phyloP scores from a whole-genome alignment of 257 asterid species.

The Petunia axillaris region DNA sequence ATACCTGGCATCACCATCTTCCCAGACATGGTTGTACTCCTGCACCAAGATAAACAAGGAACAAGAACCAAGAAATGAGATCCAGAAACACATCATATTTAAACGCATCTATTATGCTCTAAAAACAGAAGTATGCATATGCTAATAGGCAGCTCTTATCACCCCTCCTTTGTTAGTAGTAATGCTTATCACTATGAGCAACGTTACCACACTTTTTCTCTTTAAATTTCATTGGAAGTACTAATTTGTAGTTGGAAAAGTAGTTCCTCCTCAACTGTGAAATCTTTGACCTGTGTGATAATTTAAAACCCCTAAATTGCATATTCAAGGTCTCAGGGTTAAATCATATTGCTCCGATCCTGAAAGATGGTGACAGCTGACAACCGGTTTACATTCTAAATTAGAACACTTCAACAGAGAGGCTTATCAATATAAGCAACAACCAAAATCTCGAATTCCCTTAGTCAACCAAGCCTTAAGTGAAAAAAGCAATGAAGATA shows the following conservation, averaged over 20 bases:
- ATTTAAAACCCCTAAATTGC: background rate
- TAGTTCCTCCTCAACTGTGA: constrained; percentile 20
- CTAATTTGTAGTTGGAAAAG: background rate
- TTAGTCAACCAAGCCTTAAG: constrained; percentile 6
- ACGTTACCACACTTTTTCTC: background rate
- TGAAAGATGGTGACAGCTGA: background rate
- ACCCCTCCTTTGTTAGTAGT: background rate
- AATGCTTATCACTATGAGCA: background rate
- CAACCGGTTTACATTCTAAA: background rate
- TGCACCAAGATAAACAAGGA: constrained; percentile 37
- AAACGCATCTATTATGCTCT: background rate
- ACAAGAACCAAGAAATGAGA: constrained; percentile 20
- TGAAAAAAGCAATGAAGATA: constrained; percentile 10
- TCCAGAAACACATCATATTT: constrained; percentile 5
- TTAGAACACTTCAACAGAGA: background rate
- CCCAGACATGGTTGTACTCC: constrained; percentile 90
- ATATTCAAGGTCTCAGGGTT: constrained; percentile 11
- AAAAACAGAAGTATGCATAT: constrained; percentile 22
- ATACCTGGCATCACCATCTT: constrained; percentile 89
- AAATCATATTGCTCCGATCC: background rate
- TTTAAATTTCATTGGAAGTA: constrained; percentile 11
- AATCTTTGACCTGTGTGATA: background rate
- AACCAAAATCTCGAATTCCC: background rate
- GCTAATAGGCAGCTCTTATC: too few species aligned
- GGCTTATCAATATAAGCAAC: background rate